These are phyloP conservation scores for Hypoxylon perforatum DNA, from an alignment of 495 filamentous ascomycete genomes.

Conservation along the genomic window DNA sequence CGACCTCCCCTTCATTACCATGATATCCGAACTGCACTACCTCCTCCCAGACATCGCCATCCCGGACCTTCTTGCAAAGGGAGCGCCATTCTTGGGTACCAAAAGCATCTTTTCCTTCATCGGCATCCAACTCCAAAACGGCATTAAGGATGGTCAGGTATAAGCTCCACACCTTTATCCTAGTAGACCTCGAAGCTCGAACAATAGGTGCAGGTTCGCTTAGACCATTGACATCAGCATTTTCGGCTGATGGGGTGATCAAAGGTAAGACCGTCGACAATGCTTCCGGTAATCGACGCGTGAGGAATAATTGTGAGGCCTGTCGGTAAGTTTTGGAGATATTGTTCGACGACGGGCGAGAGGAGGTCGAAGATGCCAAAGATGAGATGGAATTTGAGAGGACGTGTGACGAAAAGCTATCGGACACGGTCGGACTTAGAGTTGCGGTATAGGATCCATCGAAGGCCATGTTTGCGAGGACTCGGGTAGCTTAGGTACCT, in stretches of 20 bases:
- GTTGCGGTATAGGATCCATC: slow-evolving; percentile 53
- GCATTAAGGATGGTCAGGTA: slow-evolving; percentile 94
- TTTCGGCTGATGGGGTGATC: slow-evolving; percentile 63
- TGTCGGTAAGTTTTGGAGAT: slow-evolving; percentile 89
- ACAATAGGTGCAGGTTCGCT: slow-evolving; percentile 74
- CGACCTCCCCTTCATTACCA: slow-evolving; percentile 87
- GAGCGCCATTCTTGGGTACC: slow-evolving; percentile 84
- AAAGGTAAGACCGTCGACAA: slow-evolving; percentile 83
- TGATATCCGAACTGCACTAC: slow-evolving; percentile 87
- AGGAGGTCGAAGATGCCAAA: slow-evolving; percentile 56
- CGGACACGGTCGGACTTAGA: slow-evolving; percentile 46
- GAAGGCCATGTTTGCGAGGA: slow-evolving; percentile 50
- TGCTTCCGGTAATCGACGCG: slow-evolving; percentile 89
- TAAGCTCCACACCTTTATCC: slow-evolving; percentile 96
- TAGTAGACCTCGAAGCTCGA: slow-evolving; percentile 75
- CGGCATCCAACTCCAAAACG: slow-evolving; percentile 85
- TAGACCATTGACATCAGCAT: slow-evolving; percentile 47
- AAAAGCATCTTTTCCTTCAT: slow-evolving; percentile 88
- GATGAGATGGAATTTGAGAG: slow-evolving; percentile 62
- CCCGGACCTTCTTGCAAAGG: slow-evolving; percentile 80
- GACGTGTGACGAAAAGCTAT: slow-evolving; percentile 47
- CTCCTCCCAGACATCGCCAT: slow-evolving; percentile 92
- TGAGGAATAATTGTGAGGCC: slow-evolving; percentile 90
- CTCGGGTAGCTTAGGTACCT: slow-evolving; percentile 20
- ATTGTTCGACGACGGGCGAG: slow-evolving; percentile 67